phyloP scores from a whole-genome alignment of 805 yeast species.

The Metschnikowia aberdeeniae region DNA sequence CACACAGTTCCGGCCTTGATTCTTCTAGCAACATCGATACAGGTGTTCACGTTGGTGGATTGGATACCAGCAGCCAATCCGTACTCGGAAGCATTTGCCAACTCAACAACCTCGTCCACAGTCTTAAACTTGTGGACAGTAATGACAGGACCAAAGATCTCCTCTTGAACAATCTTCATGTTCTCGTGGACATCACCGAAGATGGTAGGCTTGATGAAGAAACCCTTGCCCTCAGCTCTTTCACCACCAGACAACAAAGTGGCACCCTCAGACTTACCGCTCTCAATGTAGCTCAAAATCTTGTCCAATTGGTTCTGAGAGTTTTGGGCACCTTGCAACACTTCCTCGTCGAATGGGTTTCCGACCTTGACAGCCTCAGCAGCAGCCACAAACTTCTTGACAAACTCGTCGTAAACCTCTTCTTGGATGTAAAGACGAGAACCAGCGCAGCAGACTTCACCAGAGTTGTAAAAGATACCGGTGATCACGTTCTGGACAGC shows the following conservation, averaged over 20 bases:
- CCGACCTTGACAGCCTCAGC: slow-evolving; percentile 62
- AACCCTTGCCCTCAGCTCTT: slow-evolving; percentile 49
- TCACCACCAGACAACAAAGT: slow-evolving; percentile 77
- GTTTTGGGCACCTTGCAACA: slow-evolving; percentile 91
- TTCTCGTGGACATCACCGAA: slow-evolving; percentile 74
- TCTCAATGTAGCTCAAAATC: slow-evolving; percentile 70
- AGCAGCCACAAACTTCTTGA: slow-evolving; percentile 57
- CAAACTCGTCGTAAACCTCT: slow-evolving; percentile 71
- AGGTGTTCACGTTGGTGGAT: slow-evolving; percentile 69
- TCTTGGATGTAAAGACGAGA: slow-evolving; percentile 89
- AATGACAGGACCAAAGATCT: slow-evolving; percentile 93
- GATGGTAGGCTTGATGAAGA: slow-evolving; percentile 74
- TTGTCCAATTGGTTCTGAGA: slow-evolving; percentile 74
- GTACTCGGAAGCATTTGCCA: slow-evolving; percentile 77
- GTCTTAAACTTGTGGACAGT: slow-evolving; percentile 76
- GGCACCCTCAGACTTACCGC: slow-evolving; percentile 84
- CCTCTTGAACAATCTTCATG: slow-evolving; percentile 78
- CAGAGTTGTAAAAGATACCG: slow-evolving; percentile 91
- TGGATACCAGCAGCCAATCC: slow-evolving; percentile 93
- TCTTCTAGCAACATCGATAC: slow-evolving; percentile 68
- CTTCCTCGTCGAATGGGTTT: slow-evolving; percentile 73
- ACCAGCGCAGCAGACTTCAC: slow-evolving; percentile 95
- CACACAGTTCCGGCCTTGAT: slow-evolving; percentile 87
- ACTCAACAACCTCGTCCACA: slow-evolving; percentile 71
- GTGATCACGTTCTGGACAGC: slow-evolving; percentile 71